phyloP scores from a whole-genome alignment of 2,329 filamentous ascomycete genomes.

The Aspergillus viridinutans region DNA sequence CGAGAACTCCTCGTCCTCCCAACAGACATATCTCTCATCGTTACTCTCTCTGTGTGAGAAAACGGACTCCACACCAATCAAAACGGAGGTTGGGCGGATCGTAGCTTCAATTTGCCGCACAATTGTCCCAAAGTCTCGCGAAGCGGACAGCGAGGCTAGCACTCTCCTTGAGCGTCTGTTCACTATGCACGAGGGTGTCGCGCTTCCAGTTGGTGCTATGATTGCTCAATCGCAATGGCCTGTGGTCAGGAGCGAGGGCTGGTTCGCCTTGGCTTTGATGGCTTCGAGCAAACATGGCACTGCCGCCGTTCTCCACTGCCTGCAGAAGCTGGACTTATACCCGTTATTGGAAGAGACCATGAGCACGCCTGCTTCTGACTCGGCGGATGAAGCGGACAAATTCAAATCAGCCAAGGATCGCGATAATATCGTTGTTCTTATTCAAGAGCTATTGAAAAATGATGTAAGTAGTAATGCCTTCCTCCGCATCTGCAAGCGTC shows the following conservation, averaged over 20 bases:
- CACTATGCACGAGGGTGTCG: conserved; percentile 31
- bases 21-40: conserved; percentile 37
- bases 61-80: conserved; percentile 42
- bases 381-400: conserved; percentile 19
- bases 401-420: conserved; percentile 34
- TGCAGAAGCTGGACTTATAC: conserved; percentile 33
- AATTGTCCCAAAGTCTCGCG: conserved; percentile 26
- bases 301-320: conserved; percentile 29
- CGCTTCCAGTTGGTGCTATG: conserved; percentile 41
- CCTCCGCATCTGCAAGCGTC: background rate
- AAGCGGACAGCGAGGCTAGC: conserved; percentile 18
- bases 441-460: conserved; percentile 37
- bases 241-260: conserved; percentile 46
- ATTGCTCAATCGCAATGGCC: conserved; percentile 45
- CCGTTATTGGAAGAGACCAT: conserved; percentile 32
- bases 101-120: conserved; percentile 44
- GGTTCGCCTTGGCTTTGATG: conserved; percentile 48
- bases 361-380: conserved; percentile 13
- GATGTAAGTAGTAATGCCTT: conserved; percentile 27
- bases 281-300: conserved; percentile 33
- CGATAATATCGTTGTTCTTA: conserved; percentile 39
- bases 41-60: conserved; percentile 40
- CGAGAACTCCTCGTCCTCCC: conserved; percentile 24
- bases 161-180: conserved; percentile 32
- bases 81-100: conserved; percentile 45